phyloP scores from a whole-genome alignment of 202 grass and related monocot species.

The Carex arenaria region DNA sequence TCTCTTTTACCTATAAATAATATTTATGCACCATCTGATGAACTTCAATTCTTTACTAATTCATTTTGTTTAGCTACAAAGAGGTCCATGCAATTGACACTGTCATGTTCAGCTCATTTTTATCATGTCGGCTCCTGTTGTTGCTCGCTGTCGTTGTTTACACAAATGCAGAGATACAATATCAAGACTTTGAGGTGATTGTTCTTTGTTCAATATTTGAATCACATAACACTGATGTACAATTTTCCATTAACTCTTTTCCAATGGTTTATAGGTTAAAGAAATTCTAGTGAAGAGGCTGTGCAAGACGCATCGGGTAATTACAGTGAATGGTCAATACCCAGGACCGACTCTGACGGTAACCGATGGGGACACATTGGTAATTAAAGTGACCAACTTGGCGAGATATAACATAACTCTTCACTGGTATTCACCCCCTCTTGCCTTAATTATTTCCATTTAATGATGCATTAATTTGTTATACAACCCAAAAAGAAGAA shows the following conservation, averaged over 20 bases:
- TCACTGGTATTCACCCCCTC: conserved; percentile 46
- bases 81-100: conserved; percentile 1
- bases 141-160: conserved; percentile 25
- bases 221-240: not conserved
- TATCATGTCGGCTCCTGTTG: conserved; percentile 26
- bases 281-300: conserved; percentile 70
- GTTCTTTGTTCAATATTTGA: not conserved
- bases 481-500: not conserved
- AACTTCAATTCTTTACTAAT: conserved; percentile 12
- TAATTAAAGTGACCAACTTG: conserved; percentile 68
- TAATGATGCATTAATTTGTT: not conserved
- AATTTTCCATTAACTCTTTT: not conserved
- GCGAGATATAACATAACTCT: conserved; percentile 84
- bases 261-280: conserved; percentile 40
- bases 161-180: conserved; percentile 55
- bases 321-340: conserved; percentile 85
- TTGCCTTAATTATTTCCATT: not conserved
- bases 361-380: conserved; percentile 62
- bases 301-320: conserved; percentile 58
- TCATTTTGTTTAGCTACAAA: conserved; percentile 19
- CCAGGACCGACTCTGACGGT: conserved; percentile 74
- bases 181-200: conserved; percentile 79
- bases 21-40: not conserved
- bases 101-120: conserved; percentile 21
- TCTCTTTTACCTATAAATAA: conserved; percentile 34